Percentiles rank a stretch among this genome's conserved stretches.
phyloP scores from a whole-genome alignment of 352 stramenopile species.

The Globisporangium irregulare region DNA sequence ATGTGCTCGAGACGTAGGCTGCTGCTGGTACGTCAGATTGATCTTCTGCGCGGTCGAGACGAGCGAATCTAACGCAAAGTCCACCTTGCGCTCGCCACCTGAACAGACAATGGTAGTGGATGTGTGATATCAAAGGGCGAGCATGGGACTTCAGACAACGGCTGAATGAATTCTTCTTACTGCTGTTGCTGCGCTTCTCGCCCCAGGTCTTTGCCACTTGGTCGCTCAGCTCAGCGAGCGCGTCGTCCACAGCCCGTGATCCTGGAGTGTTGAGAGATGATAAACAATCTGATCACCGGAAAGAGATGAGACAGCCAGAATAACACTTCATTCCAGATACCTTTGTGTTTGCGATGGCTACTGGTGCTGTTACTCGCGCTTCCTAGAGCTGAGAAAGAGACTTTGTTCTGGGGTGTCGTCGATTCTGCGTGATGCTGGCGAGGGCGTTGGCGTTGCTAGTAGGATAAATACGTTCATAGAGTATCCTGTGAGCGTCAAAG shows the following conservation, averaged over 20 bases:
- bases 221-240: conserved; percentile 54
- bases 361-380: conserved; percentile 17
- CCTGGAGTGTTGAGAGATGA: conserved; percentile 8
- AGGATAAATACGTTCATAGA: not conserved
- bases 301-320: not conserved
- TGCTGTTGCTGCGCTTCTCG: conserved; percentile 24
- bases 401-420: conserved; percentile 18
- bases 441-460: conserved; percentile 47
- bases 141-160: not conserved
- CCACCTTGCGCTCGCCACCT: conserved; percentile 37
- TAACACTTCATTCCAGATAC: conserved; percentile 4
- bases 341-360: conserved; percentile 22
- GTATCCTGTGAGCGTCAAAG: not conserved
- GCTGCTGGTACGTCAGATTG: conserved; percentile 39
- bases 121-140: not conserved
- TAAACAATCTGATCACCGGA: not conserved
- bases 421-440: conserved; percentile 20
- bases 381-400: conserved; percentile 17
- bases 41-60: conserved; percentile 64
- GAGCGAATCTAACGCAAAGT: conserved; percentile 54
- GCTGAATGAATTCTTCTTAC: not conserved
- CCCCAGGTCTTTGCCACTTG: conserved; percentile 41
- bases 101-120: not conserved
- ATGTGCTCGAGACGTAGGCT: not conserved
- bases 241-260: conserved; percentile 53